These are phyloP conservation scores for Penicillium simplicissimum DNA, from an alignment of 495 filamentous ascomycete genomes.

Conservation along the genomic window DNA sequence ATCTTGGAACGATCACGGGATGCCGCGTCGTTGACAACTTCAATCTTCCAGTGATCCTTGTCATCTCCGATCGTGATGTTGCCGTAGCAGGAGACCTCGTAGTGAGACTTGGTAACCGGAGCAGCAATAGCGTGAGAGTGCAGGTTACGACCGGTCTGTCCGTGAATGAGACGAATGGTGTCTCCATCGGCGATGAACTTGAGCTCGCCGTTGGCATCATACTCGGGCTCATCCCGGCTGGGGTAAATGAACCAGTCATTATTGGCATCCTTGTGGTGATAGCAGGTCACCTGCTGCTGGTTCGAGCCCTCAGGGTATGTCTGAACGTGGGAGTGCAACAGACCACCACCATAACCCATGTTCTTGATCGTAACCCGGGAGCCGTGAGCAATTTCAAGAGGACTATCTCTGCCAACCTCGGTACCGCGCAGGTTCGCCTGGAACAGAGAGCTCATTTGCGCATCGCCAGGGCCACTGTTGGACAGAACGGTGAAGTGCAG, in stretches of 20 bases:
- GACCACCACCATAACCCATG: constrained; percentile 97
- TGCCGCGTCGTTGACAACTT: constrained; percentile 86
- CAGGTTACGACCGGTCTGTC: constrained; percentile 93
- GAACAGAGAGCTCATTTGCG: constrained; percentile 99
- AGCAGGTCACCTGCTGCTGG: constrained; percentile 98
- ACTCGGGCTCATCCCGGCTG: constrained; percentile 74
- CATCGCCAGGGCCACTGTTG: constrained; percentile 94
- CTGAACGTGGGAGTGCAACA: constrained; percentile 97
- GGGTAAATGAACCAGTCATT: constrained; percentile 99
- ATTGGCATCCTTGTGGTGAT: constrained; percentile 99
- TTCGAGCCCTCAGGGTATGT: constrained; percentile 91
- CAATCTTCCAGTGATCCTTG: constrained; percentile 96
- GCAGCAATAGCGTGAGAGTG: constrained; percentile 90
- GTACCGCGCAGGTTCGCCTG: constrained; percentile 94
- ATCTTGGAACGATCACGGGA: constrained; percentile 83
- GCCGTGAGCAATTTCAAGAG: constrained; percentile 84
- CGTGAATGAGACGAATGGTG: constrained; percentile 84
- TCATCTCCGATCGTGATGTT: constrained; percentile 97
- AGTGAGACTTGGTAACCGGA: constrained; percentile 83
- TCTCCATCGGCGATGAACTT: constrained; percentile 78
- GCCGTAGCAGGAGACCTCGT: constrained; percentile 93
- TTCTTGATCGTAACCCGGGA: constrained; percentile 95
- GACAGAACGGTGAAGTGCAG: constrained; percentile 90
- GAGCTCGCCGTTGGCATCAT: constrained; percentile 64
- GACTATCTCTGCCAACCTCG: constrained; percentile 89